Evolutionary conservation across 2,329 filamentous ascomycete species (phyloP).

Genomic region (Emergomyces orientalis): DNA sequence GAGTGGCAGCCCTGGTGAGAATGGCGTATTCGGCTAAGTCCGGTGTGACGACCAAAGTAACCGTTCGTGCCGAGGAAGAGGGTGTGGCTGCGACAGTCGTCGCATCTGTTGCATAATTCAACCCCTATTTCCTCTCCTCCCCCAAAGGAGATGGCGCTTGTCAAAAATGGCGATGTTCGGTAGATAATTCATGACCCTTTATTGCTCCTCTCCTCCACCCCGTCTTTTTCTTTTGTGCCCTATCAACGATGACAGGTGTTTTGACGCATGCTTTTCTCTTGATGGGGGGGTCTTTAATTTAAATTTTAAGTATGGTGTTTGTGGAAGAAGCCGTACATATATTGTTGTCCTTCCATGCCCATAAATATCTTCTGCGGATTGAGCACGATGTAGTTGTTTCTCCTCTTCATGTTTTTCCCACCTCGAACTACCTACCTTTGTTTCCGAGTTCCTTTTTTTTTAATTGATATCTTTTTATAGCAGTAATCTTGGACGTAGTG

Average conservation of each 20-base stretch:
- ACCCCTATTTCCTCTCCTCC: slow-evolving; percentile 2
- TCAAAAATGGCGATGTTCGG: neutral
- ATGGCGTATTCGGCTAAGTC: slow-evolving; percentile 92
- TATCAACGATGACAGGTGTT: neutral
- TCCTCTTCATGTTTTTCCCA: slow-evolving; percentile 2
- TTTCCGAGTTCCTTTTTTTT: slow-evolving; percentile 9
- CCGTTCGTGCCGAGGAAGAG: slow-evolving; percentile 83
- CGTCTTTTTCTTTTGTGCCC: neutral
- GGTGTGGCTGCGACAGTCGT: slow-evolving; percentile 77
- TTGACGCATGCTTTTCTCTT: neutral
- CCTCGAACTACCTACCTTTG: slow-evolving; percentile 5
- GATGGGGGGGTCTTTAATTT: neutral
- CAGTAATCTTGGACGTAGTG: slow-evolving; percentile 4
- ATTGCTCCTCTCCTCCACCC: neutral
- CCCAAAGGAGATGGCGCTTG: neutral
- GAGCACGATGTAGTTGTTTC: neutral
- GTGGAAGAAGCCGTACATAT: neutral
- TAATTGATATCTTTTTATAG: slow-evolving; percentile 9
- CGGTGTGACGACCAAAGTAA: slow-evolving; percentile 93
- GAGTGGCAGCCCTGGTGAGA: slow-evolving; percentile 74
- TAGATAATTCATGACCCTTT: slow-evolving; percentile 8
- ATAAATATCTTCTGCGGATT: neutral
- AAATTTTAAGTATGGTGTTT: neutral
- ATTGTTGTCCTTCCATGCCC: neutral
- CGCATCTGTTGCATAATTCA: slow-evolving; percentile 64